phyloP scores from a whole-genome alignment of 345 rosid species.

The Viola odorata region DNA sequence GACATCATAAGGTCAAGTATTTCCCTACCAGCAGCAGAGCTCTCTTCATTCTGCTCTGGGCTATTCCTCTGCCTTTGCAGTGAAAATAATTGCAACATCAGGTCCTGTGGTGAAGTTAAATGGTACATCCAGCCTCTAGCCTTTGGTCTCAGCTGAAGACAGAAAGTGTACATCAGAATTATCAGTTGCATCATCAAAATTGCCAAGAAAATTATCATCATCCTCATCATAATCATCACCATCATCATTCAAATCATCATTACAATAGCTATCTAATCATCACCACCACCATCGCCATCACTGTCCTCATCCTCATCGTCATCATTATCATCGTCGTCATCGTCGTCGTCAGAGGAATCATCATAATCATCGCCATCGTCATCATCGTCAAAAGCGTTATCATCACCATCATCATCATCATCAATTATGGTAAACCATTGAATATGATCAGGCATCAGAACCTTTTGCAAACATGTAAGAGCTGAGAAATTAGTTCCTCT shows the following conservation, averaged over 20 bases:
- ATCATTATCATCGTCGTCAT: conserved; percentile 3
- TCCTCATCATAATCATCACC: conserved; percentile 7
- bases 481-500: conserved; percentile 41
- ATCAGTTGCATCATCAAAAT: conserved; percentile 22
- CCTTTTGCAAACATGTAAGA: conserved; percentile 51
- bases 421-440: conserved; percentile 25
- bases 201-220: conserved; percentile 23
- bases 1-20: conserved; percentile 44
- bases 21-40: conserved; percentile 37
- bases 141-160: conserved; percentile 54
- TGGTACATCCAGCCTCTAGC: conserved; percentile 50
- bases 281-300: conserved; percentile 11
- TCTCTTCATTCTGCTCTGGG: conserved; percentile 33
- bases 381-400: conserved; percentile 12
- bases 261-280: neutral
- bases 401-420: conserved; percentile 13
- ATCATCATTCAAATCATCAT: neutral
- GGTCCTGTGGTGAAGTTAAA: conserved; percentile 36
- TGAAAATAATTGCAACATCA: conserved; percentile 50
- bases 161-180: conserved; percentile 42
- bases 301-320: neutral
- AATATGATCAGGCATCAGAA: conserved; percentile 20
- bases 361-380: conserved; percentile 2
- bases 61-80: conserved; percentile 33
- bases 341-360: conserved; percentile 9